Base-by-base conservation (phyloP, 208 protist species). In the Spongospora subterranea region DNA sequence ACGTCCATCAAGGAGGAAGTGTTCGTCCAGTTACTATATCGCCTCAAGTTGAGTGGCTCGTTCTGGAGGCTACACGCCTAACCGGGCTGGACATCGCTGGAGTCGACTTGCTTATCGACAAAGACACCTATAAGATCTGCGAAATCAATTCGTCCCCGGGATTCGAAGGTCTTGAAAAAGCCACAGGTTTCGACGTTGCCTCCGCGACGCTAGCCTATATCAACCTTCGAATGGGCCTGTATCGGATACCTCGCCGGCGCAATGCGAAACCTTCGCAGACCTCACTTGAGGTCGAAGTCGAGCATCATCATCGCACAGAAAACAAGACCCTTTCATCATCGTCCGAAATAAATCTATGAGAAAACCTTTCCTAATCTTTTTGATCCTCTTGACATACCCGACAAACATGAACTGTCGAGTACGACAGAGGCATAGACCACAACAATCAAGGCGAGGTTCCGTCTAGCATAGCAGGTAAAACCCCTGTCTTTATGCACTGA, bases 101-200 rank as follows among this genome's bases (percentile, higher is more conserved):
- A 46, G 45, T 93, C 41, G 92, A 93, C 77, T 40, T 93, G 45
- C 90, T 93, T 35, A 91, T 93, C 60, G 92, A 93, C 77, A 46
- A 93, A 0, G 77, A 93, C n/a, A 92, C 71, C 13, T 93, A 93
- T 35, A 89, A 91, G 45, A 92, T 93, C 89, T 93, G 92, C 90
- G 92, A 93, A 88, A 90, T 93, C 50, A 93, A 93, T 46, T 71
- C 65, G 29, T 90, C 64, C 0, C 92, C 92, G 32, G 92, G 92
- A 50, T 93, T 93, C 77, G 91, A 93, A 40, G 92, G 92, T 13
- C 90, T 93, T 43, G 92, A 93, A 54, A 1, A 41, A 0, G 92
- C 92, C 17, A 92, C 92, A 38, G 92, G 91, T 43, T 32, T 65
- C n/a, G 39, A 93, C 53, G 90, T 93, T 24, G 60, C 91, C 88